Base-by-base conservation (phyloP, 116 monocot genomes). In the Iris pallida region DNA sequence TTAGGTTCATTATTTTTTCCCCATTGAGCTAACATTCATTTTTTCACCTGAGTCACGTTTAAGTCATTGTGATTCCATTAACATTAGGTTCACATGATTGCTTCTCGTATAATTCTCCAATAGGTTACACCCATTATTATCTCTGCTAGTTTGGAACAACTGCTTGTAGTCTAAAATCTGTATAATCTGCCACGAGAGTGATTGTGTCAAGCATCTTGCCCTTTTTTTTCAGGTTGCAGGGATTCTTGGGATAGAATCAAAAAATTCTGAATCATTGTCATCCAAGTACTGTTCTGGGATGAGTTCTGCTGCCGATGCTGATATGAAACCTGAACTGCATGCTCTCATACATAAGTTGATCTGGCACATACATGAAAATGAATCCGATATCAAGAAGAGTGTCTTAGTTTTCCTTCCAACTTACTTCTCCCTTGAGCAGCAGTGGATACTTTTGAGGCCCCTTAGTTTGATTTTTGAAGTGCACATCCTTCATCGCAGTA, bases 381-480 rank as follows among this genome's bases (percentile, higher is more conserved):
- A 93, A 73, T 74, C 79, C 45, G 81, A 89, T 68, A 86, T 77
- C 40, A 62, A 79, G 70, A 93, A 89, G 79, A 86, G 93, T 61
- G 83, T 93, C 60, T 78, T 93, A 57, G 81, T 93, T 59, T 93
- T 93, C 59, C 83, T 93, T 44, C 93, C 93, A 41, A 93, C 89
- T 63, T 93, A 93, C 65, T 66, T 73, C 67, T 73, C 89, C 17
- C 45, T 93, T 67, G 93, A 93, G 79, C 76, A 82, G 57, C 93
- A 89, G 45, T 93, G 93, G 93, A 30, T 81, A 49, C 83, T 79
- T 42, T 71, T 93, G 55, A 79, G 59, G 48, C 63, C 74, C 41
- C 64, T 79, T 42, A 57, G 45, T 45, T 71, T 69, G 12, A 14
- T 75, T 70, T 93, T 93, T 30, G 82, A 86, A 71, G 81, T 93